Conservation (phyloP, 1,284 basidiomycete species). For the Pseudomicrostroma phylloplanum region DNA sequence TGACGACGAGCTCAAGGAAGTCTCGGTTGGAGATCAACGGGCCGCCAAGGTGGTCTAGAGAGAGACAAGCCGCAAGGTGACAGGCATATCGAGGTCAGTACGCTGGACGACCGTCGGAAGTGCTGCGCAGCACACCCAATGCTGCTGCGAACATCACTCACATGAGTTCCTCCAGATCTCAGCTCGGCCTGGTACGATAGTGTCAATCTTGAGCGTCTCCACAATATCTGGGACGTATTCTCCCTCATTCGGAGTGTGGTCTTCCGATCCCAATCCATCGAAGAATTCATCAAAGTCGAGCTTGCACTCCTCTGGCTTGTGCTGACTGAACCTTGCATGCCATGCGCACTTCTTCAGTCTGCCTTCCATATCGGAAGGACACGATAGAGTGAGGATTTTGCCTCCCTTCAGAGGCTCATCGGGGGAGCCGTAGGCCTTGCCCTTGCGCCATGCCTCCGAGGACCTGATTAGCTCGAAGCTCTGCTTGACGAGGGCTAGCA, state of each 20-base stretch:
- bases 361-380: slow-evolving; percentile 14
- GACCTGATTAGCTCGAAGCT: background rate
- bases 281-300: slow-evolving; percentile 30
- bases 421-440: slow-evolving; percentile 1
- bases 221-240: slow-evolving; percentile 33
- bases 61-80: background rate
- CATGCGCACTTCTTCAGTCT: slow-evolving; percentile 28
- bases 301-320: background rate
- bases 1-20: slow-evolving; percentile 41
- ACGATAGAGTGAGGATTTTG: background rate
- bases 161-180: slow-evolving; percentile 36
- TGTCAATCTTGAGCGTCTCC: slow-evolving; percentile 21
- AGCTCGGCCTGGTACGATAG: slow-evolving; percentile 22
- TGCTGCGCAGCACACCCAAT: background rate
- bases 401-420: background rate
- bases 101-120: too few relatives aligned
- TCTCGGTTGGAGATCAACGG: slow-evolving; percentile 34
- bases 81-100: background rate
- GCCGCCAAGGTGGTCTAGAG: background rate
- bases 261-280: slow-evolving; percentile 22
- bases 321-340: slow-evolving; percentile 19
- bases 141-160: slow-evolving; percentile 10
- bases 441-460: slow-evolving; percentile 2
- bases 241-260: slow-evolving; percentile 32
- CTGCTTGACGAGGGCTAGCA: slow-evolving; percentile 6